These are phyloP conservation scores for Kockovaella imperatae DNA, from an alignment of 768 basidiomycete species.

Conservation along the genomic window DNA sequence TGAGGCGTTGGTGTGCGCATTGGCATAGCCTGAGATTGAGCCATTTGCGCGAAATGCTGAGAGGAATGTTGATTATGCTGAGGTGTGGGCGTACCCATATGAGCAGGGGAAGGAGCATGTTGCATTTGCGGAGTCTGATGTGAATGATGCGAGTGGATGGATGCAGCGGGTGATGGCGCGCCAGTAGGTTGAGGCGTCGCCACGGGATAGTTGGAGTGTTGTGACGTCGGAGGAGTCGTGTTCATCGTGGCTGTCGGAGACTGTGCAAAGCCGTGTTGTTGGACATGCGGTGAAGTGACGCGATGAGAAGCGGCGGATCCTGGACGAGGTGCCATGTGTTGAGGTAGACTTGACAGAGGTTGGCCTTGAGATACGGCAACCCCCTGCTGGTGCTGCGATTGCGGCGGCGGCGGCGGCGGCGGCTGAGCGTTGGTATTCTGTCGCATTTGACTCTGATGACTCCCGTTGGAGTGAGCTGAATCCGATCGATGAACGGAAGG, in stretches of 20 bases:
- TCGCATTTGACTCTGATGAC: conserved; percentile 36
- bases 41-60: neutral
- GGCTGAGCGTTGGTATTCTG: too few relatives aligned
- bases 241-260: conserved; percentile 9
- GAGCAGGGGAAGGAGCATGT: neutral
- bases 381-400: too few relatives aligned
- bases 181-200: neutral
- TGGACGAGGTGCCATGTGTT: conserved; percentile 36
- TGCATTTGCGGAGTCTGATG: neutral
- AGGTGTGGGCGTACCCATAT: too few relatives aligned
- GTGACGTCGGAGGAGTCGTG: conserved; percentile 12
- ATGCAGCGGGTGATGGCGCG: neutral
- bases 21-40: neutral
- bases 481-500: conserved; percentile 26
- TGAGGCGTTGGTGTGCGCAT: too few relatives aligned
- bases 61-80: too few relatives aligned
- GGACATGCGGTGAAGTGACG: conserved; percentile 20
- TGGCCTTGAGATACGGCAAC: too few relatives aligned
- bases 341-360: conserved; percentile 28
- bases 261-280: conserved; percentile 3
- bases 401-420: too few relatives aligned
- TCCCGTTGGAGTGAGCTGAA: conserved; percentile 48
- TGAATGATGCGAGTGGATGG: neutral
- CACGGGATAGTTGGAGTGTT: neutral
- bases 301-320: conserved; percentile 34